Conservation (phyloP, 176 grass and related monocot species). For the Ananas comosus region DNA sequence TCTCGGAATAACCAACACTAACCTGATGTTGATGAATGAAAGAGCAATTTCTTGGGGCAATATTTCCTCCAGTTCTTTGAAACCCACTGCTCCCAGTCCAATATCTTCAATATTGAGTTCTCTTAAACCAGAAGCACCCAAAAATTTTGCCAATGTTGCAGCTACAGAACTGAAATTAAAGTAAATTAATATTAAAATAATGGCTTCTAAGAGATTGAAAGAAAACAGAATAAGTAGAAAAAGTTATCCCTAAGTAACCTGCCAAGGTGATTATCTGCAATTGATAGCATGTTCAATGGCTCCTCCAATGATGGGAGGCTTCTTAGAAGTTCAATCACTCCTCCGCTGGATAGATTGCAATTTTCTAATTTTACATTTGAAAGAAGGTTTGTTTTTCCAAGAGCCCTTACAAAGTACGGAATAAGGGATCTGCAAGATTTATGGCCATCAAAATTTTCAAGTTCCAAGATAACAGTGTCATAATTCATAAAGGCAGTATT, state of each 20-base stretch:
- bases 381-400: constrained; percentile 55
- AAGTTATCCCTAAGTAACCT: constrained; percentile 32
- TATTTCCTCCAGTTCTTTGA: constrained; percentile 45
- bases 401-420: constrained; percentile 50
- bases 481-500: neutral
- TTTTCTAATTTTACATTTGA: constrained; percentile 47
- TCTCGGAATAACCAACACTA: neutral
- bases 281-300: constrained; percentile 54
- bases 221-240: neutral
- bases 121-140: constrained; percentile 37
- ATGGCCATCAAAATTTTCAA: constrained; percentile 4
- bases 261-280: constrained; percentile 76
- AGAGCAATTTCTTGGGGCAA: constrained; percentile 35
- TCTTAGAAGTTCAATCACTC: constrained; percentile 57
- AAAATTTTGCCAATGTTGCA: constrained; percentile 43
- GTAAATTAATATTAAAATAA: neutral
- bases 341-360: constrained; percentile 46
- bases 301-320: constrained; percentile 40
- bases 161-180: constrained; percentile 39
- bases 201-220: neutral
- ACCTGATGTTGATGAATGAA: constrained; percentile 61
- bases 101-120: constrained; percentile 53
- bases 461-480: constrained; percentile 4
- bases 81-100: constrained; percentile 40
- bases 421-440: constrained; percentile 52